Evolutionary conservation across 208 protist genomes (phyloP).

Genomic region (Trichomonas tenax): DNA sequence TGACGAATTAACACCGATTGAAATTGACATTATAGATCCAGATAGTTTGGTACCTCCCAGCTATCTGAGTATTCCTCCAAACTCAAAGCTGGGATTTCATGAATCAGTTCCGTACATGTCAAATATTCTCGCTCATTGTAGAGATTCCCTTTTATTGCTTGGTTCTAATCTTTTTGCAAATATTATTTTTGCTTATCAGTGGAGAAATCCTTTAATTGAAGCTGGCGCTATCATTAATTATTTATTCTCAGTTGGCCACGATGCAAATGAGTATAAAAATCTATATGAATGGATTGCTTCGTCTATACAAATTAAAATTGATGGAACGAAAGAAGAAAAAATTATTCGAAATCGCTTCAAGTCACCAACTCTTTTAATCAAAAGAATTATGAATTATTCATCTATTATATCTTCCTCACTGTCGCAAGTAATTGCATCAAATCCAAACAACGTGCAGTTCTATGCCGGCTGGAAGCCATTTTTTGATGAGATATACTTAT

Average conservation of each 20-base stretch:
- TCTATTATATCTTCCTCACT: not conserved
- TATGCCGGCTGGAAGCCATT: not conserved
- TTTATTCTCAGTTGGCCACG: not conserved
- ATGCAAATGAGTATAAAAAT: not conserved
- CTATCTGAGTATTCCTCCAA: not conserved
- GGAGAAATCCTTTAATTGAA: not conserved
- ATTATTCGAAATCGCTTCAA: not conserved
- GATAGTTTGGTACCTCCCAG: not conserved
- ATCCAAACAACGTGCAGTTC: not conserved
- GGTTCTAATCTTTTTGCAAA: not conserved
- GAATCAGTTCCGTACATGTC: not conserved
- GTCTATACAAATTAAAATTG: not conserved
- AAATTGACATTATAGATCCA: not conserved
- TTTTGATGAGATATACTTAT: not conserved
- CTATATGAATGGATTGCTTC: not conserved
- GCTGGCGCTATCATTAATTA: not conserved
- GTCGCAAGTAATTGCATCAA: not conserved
- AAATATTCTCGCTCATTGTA: not conserved
- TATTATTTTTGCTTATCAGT: not conserved
- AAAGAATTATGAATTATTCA: not conserved
- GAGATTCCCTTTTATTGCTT: not conserved
- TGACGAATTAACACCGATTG: not conserved
- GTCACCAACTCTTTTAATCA: not conserved
- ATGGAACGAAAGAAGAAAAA: not conserved
- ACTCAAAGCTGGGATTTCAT: not conserved